phyloP scores from a whole-genome alignment of 352 stramenopile genomes.

The Globisporangium cystogenes region DNA sequence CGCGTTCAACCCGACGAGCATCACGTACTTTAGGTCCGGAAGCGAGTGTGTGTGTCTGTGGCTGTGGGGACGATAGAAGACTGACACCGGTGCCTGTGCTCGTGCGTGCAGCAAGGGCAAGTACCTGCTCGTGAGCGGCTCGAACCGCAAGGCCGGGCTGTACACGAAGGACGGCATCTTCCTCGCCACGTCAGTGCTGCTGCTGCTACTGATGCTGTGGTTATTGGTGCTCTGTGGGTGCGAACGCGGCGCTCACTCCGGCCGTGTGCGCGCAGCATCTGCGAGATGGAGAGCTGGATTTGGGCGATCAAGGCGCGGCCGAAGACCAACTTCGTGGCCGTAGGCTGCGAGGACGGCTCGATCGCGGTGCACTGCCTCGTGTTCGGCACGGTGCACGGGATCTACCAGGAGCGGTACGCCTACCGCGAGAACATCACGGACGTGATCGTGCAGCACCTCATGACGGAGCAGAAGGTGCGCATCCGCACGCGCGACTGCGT shows the following conservation, averaged over 20 bases:
- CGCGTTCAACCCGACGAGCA: constrained; percentile 88
- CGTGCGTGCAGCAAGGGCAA: constrained; percentile 70
- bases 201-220: too few species aligned
- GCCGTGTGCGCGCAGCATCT: constrained; percentile 38
- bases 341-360: constrained; percentile 85
- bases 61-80: too few species aligned
- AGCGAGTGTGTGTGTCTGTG: too few species aligned
- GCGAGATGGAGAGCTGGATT: constrained; percentile 88
- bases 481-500: constrained; percentile 95
- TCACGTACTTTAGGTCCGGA: constrained; percentile 81
- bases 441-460: constrained; percentile 94
- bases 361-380: constrained; percentile 85
- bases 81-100: too few species aligned
- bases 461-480: constrained; percentile 93
- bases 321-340: constrained; percentile 81
- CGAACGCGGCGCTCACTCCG: too few species aligned
- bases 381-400: constrained; percentile 89
- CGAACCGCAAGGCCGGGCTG: constrained; percentile 80
- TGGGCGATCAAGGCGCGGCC: constrained; percentile 83
- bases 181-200: constrained; percentile 37
- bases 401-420: constrained; percentile 92
- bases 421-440: constrained; percentile 94
- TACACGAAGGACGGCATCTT: constrained; percentile 88
- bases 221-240: too few species aligned
- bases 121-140: constrained; percentile 89